Evolutionary conservation across 1,284 basidiomycete species (phyloP), one percentile per base, ranked within the genome.

Genomic region (Apiotrichum veenhuisii): DNA sequence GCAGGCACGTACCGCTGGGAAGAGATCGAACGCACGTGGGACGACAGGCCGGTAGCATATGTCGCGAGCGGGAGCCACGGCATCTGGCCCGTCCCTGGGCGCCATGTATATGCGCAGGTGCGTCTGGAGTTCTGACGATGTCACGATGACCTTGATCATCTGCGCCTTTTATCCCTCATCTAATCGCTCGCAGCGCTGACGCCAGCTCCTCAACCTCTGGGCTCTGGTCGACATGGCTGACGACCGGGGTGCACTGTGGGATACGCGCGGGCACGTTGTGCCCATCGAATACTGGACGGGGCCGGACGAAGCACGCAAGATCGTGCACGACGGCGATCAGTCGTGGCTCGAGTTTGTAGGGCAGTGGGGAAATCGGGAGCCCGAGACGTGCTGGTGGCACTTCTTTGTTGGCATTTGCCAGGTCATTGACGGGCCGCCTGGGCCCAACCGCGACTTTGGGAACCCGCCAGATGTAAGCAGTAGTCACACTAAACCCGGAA

Each of bases 1-100:
- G 69, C 70, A 20, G 69, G 71, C 0, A 75, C 75, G 2, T 57
- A 68, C 25, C 66, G 71, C 10, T 77, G 73, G 73, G 54, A 58
- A 36, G 74, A 77, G 34, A 64, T 72, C 1, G 61, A 64, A 15
- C 67, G 48, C 40, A 65, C 11, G 59, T 67, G 41, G 23, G 50
- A 51, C 26, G 69, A 63, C 3, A 59, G 74, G 14, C 73, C 74
- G 1, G 68, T 75, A 5, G 75, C 70, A 1, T 77, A 69, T 58
- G 57, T 65, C 26, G 75, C 75, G 14, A 63, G 65, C 9, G 75
- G 75, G 1, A 68, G 64, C 51, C 75, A 77, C 50, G 73, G 75
- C 17, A 60, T 75, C 2, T 77, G 75, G 75, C 68, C 73, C 1
- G 55, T 50, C 1, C 62, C 72, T 1, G 75, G 74, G 1, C 63